These are phyloP conservation scores for Fusarium protoensiforme DNA, from an alignment of 2,329 filamentous ascomycete species.

Conservation along the genomic window DNA sequence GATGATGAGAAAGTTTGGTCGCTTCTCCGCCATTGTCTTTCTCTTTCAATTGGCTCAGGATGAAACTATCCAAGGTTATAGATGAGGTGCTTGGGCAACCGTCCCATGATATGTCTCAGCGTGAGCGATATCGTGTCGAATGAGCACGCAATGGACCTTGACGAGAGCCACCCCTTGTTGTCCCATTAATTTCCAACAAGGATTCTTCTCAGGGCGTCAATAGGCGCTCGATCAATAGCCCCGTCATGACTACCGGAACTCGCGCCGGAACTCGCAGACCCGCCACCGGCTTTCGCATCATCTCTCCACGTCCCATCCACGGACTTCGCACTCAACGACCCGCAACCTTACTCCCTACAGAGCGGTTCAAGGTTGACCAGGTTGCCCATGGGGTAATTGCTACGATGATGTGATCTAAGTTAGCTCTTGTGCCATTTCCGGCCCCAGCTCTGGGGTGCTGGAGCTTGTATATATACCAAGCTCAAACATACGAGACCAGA, in stretches of 20 bases:
- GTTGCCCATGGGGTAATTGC: not conserved
- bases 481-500: not conserved
- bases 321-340: not conserved
- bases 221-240: not conserved
- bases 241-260: not conserved
- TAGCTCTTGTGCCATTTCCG: not conserved
- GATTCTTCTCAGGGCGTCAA: not conserved
- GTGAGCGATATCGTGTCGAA: not conserved
- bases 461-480: not conserved
- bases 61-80: not conserved
- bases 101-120: not conserved
- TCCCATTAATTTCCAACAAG: not conserved
- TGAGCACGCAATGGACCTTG: not conserved
- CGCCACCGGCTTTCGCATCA: not conserved
- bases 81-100: not conserved
- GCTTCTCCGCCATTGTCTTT: slow-evolving; percentile 22
- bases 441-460: not conserved
- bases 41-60: not conserved
- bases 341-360: not conserved
- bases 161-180: not conserved
- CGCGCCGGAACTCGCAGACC: not conserved
- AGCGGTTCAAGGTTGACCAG: not conserved
- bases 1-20: slow-evolving; percentile 49
- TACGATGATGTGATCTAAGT: not conserved
- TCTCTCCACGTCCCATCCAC: not conserved